Conservation (phyloP, 805 yeast species). For the Suhomyces sp. region DNA sequence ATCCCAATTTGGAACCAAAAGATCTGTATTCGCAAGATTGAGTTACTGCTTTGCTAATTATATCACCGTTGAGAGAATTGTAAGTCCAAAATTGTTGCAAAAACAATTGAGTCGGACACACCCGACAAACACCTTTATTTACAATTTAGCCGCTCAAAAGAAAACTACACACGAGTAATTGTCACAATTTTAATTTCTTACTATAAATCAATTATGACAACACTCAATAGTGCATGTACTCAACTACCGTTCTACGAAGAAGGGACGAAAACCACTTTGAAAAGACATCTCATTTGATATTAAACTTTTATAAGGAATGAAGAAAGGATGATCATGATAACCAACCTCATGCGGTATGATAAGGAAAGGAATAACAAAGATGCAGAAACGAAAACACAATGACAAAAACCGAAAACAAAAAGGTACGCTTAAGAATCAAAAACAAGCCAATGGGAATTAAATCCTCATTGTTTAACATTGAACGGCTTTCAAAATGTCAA, state of each 20-base stretch:
- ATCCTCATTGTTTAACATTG: constrained; percentile 9
- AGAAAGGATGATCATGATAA: neutral
- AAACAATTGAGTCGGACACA: neutral
- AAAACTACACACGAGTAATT: neutral
- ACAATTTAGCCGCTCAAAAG: neutral
- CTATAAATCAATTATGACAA: too few relatives aligned
- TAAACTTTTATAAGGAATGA: neutral
- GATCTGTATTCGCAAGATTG: neutral
- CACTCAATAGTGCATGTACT: neutral
- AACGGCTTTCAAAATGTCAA: constrained; percentile 14
- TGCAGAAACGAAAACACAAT: neutral
- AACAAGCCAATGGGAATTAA: neutral
- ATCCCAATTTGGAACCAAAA: neutral
- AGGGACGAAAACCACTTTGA: neutral
- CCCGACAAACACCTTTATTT: neutral
- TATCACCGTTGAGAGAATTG: neutral
- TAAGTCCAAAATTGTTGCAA: neutral
- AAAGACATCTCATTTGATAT: neutral
- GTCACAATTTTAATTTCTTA: neutral
- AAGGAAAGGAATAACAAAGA: neutral
- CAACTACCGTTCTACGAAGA: neutral
- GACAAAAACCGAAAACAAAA: neutral
- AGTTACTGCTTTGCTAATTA: neutral
- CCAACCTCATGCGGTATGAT: neutral
- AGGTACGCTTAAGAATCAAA: neutral